Conservation (phyloP, 768 basidiomycete species). For the Suillus brevipes region DNA sequence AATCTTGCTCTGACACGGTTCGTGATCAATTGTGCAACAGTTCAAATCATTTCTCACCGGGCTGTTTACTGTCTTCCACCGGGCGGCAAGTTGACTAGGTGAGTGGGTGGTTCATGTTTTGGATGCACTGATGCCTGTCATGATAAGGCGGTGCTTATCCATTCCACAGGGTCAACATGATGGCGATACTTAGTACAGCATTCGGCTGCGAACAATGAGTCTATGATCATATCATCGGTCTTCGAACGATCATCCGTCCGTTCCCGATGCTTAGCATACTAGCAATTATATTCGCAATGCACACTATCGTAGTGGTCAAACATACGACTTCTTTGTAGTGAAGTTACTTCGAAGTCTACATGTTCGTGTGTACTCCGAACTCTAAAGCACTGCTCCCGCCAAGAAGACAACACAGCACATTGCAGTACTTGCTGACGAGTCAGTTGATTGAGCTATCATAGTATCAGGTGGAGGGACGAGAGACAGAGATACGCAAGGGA, state of each 20-base stretch:
- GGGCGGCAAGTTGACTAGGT: background rate
- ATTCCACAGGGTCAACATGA: background rate
- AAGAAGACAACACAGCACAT: too few relatives aligned
- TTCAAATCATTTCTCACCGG: background rate
- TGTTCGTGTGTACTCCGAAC: too few relatives aligned
- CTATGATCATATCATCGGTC: background rate
- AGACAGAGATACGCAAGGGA: too few relatives aligned
- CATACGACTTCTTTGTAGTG: too few relatives aligned
- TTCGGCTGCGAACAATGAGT: background rate
- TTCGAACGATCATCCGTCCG: background rate
- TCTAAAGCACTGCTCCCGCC: too few relatives aligned
- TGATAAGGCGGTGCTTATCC: background rate
- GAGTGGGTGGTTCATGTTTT: background rate
- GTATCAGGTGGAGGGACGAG: too few relatives aligned
- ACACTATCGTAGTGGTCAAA: background rate
- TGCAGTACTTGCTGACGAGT: too few relatives aligned
- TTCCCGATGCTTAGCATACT: background rate
- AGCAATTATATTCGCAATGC: background rate
- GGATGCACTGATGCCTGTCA: background rate
- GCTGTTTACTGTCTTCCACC: background rate
- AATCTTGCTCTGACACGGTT: background rate
- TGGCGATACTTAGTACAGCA: background rate
- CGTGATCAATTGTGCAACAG: background rate
- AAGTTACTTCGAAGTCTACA: too few relatives aligned
- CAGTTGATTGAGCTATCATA: too few relatives aligned